These are phyloP conservation scores for Aureobasidium sp. DNA, from an alignment of 2,329 filamentous ascomycete species.

Conservation along the genomic window DNA sequence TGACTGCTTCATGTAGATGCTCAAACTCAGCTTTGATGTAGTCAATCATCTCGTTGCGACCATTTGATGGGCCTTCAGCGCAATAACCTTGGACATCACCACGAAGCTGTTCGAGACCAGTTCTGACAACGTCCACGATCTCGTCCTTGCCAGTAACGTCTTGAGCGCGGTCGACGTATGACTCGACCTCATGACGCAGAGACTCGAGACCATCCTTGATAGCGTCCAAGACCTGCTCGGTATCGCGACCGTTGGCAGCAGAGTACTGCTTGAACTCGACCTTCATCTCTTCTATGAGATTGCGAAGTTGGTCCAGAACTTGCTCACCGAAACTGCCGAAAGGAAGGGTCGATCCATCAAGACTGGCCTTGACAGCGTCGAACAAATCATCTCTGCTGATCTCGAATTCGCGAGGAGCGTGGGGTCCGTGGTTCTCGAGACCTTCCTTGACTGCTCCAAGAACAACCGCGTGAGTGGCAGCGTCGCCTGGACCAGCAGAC, in stretches of 20 bases:
- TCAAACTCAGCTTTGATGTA: constrained; percentile 54
- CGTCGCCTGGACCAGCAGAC: constrained; percentile 36
- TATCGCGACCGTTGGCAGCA: constrained; percentile 69
- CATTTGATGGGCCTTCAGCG: constrained; percentile 36
- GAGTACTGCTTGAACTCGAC: constrained; percentile 70
- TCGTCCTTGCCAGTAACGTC: constrained; percentile 69
- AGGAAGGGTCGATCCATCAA: constrained; percentile 47
- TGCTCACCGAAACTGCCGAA: constrained; percentile 51
- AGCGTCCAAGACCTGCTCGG: constrained; percentile 80
- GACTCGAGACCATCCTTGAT: constrained; percentile 81
- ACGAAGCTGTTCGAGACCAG: constrained; percentile 59
- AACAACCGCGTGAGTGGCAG: constrained; percentile 48
- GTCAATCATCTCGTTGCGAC: constrained; percentile 40
- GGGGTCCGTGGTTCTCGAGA: constrained; percentile 41
- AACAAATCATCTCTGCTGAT: constrained; percentile 48
- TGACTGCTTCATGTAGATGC: constrained; percentile 53
- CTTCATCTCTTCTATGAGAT: constrained; percentile 55
- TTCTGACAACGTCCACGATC: constrained; percentile 62
- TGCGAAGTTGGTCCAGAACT: constrained; percentile 53
- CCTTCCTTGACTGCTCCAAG: constrained; percentile 54
- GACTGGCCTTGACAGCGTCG: constrained; percentile 51
- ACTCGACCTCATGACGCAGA: constrained; percentile 71
- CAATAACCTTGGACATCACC: constrained; percentile 50
- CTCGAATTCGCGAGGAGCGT: constrained; percentile 37
- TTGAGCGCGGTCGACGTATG: constrained; percentile 66